phyloP scores from a whole-genome alignment of 169 alveolate species.

The Plasmodium coatneyi region DNA sequence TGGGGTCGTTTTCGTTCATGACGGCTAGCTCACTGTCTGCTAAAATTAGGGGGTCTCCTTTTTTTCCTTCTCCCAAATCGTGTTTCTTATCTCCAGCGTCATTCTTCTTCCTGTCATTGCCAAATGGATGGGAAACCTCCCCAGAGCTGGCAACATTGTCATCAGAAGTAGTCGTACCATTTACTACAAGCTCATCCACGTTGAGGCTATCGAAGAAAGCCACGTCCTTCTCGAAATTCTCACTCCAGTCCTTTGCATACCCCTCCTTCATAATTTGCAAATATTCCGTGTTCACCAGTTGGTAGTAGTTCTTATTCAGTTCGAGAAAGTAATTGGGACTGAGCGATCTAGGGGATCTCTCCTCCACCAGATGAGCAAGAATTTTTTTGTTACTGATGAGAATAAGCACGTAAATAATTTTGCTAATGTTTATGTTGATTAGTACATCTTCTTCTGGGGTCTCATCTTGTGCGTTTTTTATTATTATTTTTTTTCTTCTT shows the following conservation, averaged over 20 bases:
- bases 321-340: conserved; percentile 25
- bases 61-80: conserved; percentile 4
- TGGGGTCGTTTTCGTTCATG: conserved; percentile 22
- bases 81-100: neutral
- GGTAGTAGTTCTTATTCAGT: conserved; percentile 49
- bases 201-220: conserved; percentile 12
- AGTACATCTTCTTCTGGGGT: conserved; percentile 25
- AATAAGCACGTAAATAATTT: conserved; percentile 34
- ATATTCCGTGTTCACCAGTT: conserved; percentile 19
- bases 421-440: conserved; percentile 35
- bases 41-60: neutral
- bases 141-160: neutral
- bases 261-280: conserved; percentile 20
- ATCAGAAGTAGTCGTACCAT: neutral
- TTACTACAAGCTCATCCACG: conserved; percentile 17
- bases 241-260: conserved; percentile 9
- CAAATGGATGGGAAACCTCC: neutral
- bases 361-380: conserved; percentile 6
- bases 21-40: neutral
- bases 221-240: conserved; percentile 25
- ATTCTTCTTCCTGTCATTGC: neutral
- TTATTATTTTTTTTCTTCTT: conserved; percentile 1
- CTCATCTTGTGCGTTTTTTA: conserved; percentile 6
- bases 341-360: neutral
- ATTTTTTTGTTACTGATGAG: conserved; percentile 44